Base-by-base conservation (phyloP, 1,284 basidiomycete species). In the Sanguinoderma infundibulare region DNA sequence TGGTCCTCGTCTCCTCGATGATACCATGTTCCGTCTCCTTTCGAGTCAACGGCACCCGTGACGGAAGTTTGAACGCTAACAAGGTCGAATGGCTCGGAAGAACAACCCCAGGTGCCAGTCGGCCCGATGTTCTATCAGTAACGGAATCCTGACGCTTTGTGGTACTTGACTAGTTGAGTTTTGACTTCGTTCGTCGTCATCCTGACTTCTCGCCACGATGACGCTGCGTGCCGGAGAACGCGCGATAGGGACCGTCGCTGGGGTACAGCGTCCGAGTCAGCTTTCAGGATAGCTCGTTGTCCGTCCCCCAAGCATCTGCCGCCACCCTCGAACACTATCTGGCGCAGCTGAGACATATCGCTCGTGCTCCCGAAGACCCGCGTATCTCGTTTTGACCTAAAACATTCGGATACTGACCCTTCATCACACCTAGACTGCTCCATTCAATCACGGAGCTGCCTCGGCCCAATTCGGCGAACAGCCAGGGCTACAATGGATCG, bases 101-200 rank as follows among this genome's bases (percentile, higher is more conserved):
- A 54, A 65, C 59, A 59, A 59, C 54, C 30, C 12, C 53, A 59
- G 63, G 20, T 39, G 40, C 59, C 53, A 53, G 22, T 65, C 64
- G 64, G 61, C 6, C 61, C 61, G 64, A 59, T 32, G 47, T 59
- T 60, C 53, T 65, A 44, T 44, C 20, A 22, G 22, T 22, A 4
- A 26, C 17, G 15, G 5, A 28, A 30, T 15, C 17, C 38, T 39
- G 38, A n/a, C 2, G 3, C 38, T 39, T 24, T 30, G 44, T 17
- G 44, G 8, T 15, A 22, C 51, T 49, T 47, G 44, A 39, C 47
- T 57, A 35, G 36, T 53, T 40, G 53, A 51, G 39, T 40, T 59
- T 53, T 17, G 38, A 35, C 46, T 57, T 39, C 52, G 35, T 51
- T 51, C n/a, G 42, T 20, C 47, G n/a, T 32, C 20, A 20, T 28